A percentile compares a stretch with the other conserved stretches of the same genome.
These are phyloP conservation scores for Fonsecaea monophora DNA, from an alignment of 2,329 filamentous ascomycete genomes.

Conservation along the genomic window DNA sequence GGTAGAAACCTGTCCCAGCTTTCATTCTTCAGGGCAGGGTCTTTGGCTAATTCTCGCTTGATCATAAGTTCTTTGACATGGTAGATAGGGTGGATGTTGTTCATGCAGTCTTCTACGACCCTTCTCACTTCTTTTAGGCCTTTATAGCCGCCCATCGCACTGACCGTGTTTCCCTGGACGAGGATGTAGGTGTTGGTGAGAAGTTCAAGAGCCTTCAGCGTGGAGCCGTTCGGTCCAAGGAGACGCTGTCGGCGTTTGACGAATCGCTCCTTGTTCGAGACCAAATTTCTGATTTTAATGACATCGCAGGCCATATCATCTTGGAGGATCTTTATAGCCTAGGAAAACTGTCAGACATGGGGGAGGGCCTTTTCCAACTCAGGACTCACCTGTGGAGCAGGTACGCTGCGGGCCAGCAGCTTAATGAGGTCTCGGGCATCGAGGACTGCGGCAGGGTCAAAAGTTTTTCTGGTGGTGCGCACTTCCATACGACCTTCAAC, in stretches of 20 bases:
- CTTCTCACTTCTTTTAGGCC: slow-evolving; percentile 90
- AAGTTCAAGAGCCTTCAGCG: slow-evolving; percentile 90
- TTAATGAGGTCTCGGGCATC: slow-evolving; percentile 96
- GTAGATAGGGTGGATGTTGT: slow-evolving; percentile 87
- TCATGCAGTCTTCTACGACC: slow-evolving; percentile 94
- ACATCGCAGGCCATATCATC: slow-evolving; percentile 92
- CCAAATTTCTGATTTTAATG: slow-evolving; percentile 90
- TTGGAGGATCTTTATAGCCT: slow-evolving; percentile 92
- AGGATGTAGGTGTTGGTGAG: slow-evolving; percentile 91
- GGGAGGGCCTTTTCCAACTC: too few relatives aligned
- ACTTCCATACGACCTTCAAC: slow-evolving; percentile 97
- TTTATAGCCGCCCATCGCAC: slow-evolving; percentile 89
- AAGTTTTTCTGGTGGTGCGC: slow-evolving; percentile 90
- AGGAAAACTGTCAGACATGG: slow-evolving; percentile 44
- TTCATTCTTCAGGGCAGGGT: slow-evolving; percentile 82
- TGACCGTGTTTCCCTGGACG: slow-evolving; percentile 95
- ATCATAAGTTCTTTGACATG: slow-evolving; percentile 97
- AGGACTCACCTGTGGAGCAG: slow-evolving; percentile 64
- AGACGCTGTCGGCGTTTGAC: slow-evolving; percentile 94
- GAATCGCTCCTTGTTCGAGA: slow-evolving; percentile 93
- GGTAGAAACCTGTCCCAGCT: slow-evolving; percentile 96
- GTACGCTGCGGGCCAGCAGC: slow-evolving; percentile 86
- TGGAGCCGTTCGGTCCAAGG: slow-evolving; percentile 87
- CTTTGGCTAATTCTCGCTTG: slow-evolving; percentile 87
- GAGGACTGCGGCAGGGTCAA: slow-evolving; percentile 88